A percentile compares a stretch with the other conserved stretches of the same genome.
These are phyloP conservation scores for Calonectria pteridis DNA, from an alignment of 2,329 filamentous ascomycete species.

Conservation along the genomic window DNA sequence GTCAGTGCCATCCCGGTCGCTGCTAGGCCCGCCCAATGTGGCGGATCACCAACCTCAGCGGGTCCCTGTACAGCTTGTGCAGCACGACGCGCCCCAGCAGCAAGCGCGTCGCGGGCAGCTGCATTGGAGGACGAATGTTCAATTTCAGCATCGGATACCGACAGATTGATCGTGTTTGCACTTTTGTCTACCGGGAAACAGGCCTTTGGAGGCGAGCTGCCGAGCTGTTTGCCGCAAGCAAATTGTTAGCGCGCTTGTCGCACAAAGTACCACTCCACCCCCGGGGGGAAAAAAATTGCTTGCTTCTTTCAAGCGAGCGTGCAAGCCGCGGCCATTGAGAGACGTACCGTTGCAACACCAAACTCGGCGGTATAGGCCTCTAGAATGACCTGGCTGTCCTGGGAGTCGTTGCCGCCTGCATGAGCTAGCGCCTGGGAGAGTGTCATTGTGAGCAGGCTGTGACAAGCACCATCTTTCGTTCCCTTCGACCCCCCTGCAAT, in stretches of 20 bases:
- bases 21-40: constrained; percentile 38
- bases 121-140: constrained; percentile 12
- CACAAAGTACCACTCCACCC: not conserved
- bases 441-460: constrained; percentile 44
- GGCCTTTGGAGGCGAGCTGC: constrained; percentile 31
- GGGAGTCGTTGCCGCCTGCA: constrained; percentile 54
- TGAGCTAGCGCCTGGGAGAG: constrained; percentile 42
- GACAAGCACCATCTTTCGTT: constrained; percentile 32
- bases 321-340: constrained; percentile 32
- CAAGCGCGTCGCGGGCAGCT: constrained; percentile 34
- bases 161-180: constrained; percentile 16
- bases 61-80: constrained; percentile 24
- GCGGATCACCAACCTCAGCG: constrained; percentile 37
- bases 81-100: constrained; percentile 24
- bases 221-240: constrained; percentile 27
- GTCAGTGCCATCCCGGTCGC: constrained; percentile 44
- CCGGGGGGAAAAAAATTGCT: not conserved
- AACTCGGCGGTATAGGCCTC: constrained; percentile 54
- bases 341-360: constrained; percentile 56
- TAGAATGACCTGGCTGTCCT: constrained; percentile 59
- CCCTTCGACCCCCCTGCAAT: not conserved
- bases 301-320: not conserved
- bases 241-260: not conserved
- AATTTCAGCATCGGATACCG: constrained; percentile 23
- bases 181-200: constrained; percentile 3